Evolutionary conservation across 306 rosid genomes (phyloP), one percentile per base, ranked within the genome.

Genomic region (Elaeagnus macrophylla): DNA sequence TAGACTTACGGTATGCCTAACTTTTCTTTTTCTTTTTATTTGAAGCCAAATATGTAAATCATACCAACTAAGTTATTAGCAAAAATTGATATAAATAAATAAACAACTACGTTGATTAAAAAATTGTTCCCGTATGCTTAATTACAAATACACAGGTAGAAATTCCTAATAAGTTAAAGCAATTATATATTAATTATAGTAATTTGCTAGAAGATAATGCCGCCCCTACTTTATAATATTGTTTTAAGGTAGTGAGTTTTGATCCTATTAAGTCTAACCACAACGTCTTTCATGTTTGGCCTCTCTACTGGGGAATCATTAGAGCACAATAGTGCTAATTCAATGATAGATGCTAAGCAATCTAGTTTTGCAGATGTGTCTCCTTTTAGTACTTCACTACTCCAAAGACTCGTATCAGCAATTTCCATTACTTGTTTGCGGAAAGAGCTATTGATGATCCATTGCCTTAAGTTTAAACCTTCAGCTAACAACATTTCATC

Each of bases 331-430:
- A 57, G 43, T 19, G 45, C 61, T 18, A 57, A 57, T 7, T 42
- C 40, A 6, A 57, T 3, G 9, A 53, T 7, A 9, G 67, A 52
- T 4, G 51, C n/a, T 0, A 62, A 1, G 7, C 48, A 25, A 16
- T 25, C 32, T 25, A 25, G 25, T 13, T 36, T 12, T 12, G 5
- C 8, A 7, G 16, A 42, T 13, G 46, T 7, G 3, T 12, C 9
- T 51, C 58, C 15, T 6, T 62, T 18, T 35, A 11, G 8, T 51
- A 8, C 12, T 9, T 6, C 46, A 10, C 7, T 15, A 11, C n/a
- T 44, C 48, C n/a, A 44, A 44, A 62, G 37, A 7, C 41, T 46
- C 12, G 37, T 17, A 35, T 52, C 67, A 8, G 35, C 51, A 11
- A 52, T 46, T 25, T 62, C 52, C 36, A 20, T 14, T 7, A 57